Evolutionary conservation across 164 flowering plant species (phyloP).

Genomic region (Magnolia changhungtana): DNA sequence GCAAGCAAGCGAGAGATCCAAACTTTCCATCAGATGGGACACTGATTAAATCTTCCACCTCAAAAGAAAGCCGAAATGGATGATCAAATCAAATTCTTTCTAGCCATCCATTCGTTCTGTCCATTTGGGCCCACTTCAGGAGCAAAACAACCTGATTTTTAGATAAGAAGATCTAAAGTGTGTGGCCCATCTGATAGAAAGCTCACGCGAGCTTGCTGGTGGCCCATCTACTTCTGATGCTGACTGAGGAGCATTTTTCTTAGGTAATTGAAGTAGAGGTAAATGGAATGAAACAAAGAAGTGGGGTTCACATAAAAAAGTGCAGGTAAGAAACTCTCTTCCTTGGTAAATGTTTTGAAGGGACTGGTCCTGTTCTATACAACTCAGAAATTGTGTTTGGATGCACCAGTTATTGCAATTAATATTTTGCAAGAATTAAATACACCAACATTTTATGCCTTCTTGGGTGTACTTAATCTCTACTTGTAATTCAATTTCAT

Average conservation of each 20-base stretch:
- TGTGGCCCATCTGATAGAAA: not conserved
- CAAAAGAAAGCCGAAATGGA: no score
- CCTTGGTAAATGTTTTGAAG: not conserved
- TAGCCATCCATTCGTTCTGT: not conserved
- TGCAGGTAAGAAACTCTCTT: constrained; percentile 57
- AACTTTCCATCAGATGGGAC: no score
- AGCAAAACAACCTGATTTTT: not conserved
- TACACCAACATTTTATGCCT: not conserved
- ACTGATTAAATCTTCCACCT: no score
- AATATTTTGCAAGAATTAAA: not conserved
- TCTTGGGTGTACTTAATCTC: not conserved
- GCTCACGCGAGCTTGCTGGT: not conserved
- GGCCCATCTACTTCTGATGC: not conserved
- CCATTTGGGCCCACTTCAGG: not conserved
- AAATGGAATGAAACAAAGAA: constrained; percentile 82
- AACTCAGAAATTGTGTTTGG: not conserved
- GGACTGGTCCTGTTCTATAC: not conserved
- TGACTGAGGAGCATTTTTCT: no score
- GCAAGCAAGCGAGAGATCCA: no score
- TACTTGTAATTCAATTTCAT: not conserved
- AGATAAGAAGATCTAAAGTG: not conserved
- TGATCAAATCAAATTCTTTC: no score
- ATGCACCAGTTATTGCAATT: not conserved
- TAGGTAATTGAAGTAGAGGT: constrained; percentile 92
- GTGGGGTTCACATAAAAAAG: constrained; percentile 91